A percentile compares a stretch with the other conserved stretches of the same genome.
These are phyloP conservation scores for Noccaea caerulescens DNA, from an alignment of 345 rosid genomes.

Conservation along the genomic window DNA sequence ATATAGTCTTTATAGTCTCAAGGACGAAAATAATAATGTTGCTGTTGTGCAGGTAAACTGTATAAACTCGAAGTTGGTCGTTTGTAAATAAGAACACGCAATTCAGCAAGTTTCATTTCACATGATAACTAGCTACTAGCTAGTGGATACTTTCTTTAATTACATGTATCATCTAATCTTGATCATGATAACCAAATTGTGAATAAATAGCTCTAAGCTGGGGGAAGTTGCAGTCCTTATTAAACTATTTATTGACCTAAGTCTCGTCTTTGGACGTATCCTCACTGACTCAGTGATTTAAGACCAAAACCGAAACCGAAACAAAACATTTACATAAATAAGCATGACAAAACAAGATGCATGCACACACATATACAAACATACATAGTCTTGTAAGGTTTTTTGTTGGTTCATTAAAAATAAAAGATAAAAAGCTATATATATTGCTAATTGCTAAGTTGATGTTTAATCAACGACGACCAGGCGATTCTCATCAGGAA, in stretches of 20 bases:
- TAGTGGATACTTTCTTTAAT: slow-evolving; percentile 20
- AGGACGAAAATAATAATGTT: not conserved
- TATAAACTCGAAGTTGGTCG: not conserved
- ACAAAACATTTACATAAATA: slow-evolving; percentile 41
- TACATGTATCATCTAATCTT: slow-evolving; percentile 14
- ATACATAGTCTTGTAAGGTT: slow-evolving; percentile 25
- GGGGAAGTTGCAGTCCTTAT: slow-evolving; percentile 37
- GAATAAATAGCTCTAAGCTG: slow-evolving; percentile 39
- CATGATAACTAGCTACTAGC: not conserved
- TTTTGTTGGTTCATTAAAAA: slow-evolving; percentile 12
- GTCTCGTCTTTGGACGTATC: slow-evolving; percentile 32
- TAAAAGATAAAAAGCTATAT: not conserved
- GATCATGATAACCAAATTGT: slow-evolving; percentile 29
- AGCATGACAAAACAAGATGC: slow-evolving; percentile 41
- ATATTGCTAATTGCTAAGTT: slow-evolving; percentile 8
- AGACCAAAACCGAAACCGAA: slow-evolving; percentile 22
- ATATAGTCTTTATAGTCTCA: not conserved
- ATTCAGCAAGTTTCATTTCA: not conserved
- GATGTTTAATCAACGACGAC: slow-evolving; percentile 39
- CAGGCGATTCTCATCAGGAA: slow-evolving; percentile 31
- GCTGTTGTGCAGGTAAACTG: too few species aligned
- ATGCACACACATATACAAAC: slow-evolving; percentile 34
- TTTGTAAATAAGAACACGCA: not conserved
- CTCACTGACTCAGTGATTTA: slow-evolving; percentile 16
- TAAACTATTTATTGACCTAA: slow-evolving; percentile 31